Evolutionary conservation across 2,329 filamentous ascomycete genomes (phyloP), one percentile per base, ranked within the genome.

Genomic region (Aspergillus proliferans): DNA sequence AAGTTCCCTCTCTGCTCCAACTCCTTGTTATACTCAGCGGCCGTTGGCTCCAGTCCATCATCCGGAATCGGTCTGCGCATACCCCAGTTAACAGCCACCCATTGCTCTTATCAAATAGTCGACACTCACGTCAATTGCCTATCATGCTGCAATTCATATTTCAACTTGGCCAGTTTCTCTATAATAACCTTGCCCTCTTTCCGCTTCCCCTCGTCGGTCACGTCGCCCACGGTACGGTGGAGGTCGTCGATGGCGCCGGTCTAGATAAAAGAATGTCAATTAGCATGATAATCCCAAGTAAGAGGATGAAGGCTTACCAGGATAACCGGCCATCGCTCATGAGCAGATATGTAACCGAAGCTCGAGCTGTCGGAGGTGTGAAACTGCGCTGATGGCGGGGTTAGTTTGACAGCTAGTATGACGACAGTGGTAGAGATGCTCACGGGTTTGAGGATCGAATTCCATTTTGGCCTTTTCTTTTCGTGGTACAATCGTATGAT

Each of bases 71-170:
- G 87, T 0, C 85, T 89, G 56, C 21, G 46, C 4, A 14, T 14
- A 19, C 4, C 26, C 26, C 26, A 34, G 8, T 55, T 34, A 52
- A 47, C 48, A 24, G 30, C n/a, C 15, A 24, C 3, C 24, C 18
- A 15, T 14, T 15, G 39, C 21, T 48, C 47, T 8, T 30, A 3
- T 22, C 8, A n/a, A 14, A 6, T 40, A 14, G 4, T 42, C 9
- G 8, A 26, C 49, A 62, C 80, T 54, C 76, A 92, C 87, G 80
- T 85, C 59, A 97, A 71, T 54, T 81, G 75, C 40, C 90, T 83
- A 69, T 96, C 84, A 66, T 98, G 93, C 67, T 95, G 88, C 41
- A 97, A 74, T 72, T 97, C 92, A 71, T 97, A 96, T 73, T 98
- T 98, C 61, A 98, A 78, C 56, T 78, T 81, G 4, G 85, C 86